Percentiles rank a stretch among this genome's conserved stretches.
Conservation (phyloP, 1,139 yeast species). For the Hyphopichia pseudoburtonii region DNA sequence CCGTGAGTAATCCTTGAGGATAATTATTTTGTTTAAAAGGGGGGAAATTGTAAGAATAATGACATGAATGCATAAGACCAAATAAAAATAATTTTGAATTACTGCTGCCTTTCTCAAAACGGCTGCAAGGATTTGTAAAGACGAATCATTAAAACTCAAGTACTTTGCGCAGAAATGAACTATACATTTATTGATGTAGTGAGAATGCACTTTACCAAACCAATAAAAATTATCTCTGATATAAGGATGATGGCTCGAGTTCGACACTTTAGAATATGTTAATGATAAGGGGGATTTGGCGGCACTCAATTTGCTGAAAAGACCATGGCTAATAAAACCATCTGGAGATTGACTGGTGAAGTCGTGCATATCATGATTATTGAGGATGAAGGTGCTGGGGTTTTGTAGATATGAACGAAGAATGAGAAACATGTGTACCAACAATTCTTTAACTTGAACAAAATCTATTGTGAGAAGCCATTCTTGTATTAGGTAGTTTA, state of each 20-base stretch:
- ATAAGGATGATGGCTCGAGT: not conserved
- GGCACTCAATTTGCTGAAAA: constrained; percentile 1
- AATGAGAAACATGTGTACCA: not conserved
- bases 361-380: not conserved
- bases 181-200: constrained; percentile 13
- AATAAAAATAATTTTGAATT: constrained; percentile 29
- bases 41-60: constrained; percentile 39
- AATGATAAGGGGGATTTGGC: not conserved
- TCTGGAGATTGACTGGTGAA: not conserved
- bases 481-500: constrained; percentile 22
- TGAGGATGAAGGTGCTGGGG: not conserved
- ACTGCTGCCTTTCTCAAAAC: constrained; percentile 12
- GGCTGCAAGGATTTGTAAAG: constrained; percentile 5
- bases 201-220: constrained; percentile 14
- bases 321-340: not conserved
- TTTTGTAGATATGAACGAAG: not conserved
- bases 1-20: constrained; percentile 27
- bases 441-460: not conserved
- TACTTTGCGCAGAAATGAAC: constrained; percentile 8
- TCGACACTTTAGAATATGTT: not conserved
- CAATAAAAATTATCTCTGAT: constrained; percentile 13
- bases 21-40: constrained; percentile 24
- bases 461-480: constrained; percentile 5
- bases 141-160: constrained; percentile 8
- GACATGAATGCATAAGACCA: constrained; percentile 43